Conservation (phyloP, 2,329 filamentous ascomycete genomes). For the Cladorrhinum sp. region DNA sequence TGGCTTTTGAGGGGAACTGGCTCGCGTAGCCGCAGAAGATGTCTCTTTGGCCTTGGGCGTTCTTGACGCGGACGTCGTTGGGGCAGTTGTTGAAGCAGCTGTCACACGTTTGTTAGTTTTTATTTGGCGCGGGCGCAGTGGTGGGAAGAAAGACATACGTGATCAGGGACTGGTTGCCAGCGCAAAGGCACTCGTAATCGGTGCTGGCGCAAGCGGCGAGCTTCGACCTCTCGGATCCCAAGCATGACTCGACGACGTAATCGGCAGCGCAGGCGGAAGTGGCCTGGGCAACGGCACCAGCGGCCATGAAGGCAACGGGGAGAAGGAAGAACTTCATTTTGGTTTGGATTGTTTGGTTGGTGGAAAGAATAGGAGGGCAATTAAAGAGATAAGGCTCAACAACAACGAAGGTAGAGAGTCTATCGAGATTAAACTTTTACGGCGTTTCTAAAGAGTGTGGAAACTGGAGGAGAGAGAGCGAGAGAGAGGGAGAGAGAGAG, state of each 20-base stretch:
- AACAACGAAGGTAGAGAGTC: not conserved
- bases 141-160: slow-evolving; percentile 38
- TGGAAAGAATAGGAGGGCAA: not conserved
- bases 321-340: slow-evolving; percentile 45
- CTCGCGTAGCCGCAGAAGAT: slow-evolving; percentile 47
- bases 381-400: no score
- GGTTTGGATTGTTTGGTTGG: not conserved
- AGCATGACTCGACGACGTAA: slow-evolving; percentile 47
- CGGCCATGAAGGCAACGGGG: slow-evolving; percentile 40
- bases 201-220: slow-evolving; percentile 36
- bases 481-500: not conserved
- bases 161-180: slow-evolving; percentile 42
- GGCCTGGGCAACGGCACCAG: slow-evolving; percentile 35
- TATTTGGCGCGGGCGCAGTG: not conserved
- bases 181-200: slow-evolving; percentile 49
- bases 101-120: not conserved
- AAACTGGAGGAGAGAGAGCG: not conserved
- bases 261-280: slow-evolving; percentile 41
- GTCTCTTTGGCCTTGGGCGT: slow-evolving; percentile 38
- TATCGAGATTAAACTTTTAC: not conserved
- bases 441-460: not conserved
- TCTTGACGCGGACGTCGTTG: slow-evolving; percentile 38
- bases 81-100: slow-evolving; percentile 59
- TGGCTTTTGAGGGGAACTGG: slow-evolving; percentile 38
- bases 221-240: slow-evolving; percentile 40